phyloP scores from a whole-genome alignment of 1,139 yeast genomes.

The Yamadazyma songkhlaensis region DNA sequence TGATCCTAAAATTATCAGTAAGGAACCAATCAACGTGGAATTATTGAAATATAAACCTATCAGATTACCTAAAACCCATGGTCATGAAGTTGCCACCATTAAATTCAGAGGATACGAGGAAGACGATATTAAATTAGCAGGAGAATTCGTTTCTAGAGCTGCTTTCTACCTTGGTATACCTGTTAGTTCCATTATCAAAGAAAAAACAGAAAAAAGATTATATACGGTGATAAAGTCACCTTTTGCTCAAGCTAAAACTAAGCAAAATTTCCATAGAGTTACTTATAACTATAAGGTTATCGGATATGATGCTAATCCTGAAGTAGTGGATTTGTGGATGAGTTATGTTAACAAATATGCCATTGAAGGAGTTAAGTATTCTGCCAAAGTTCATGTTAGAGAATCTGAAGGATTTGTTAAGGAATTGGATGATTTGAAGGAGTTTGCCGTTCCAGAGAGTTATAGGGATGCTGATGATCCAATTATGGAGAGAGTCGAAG shows the following conservation, averaged over 20 bases:
- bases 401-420: constrained; percentile 50
- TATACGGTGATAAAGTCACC: constrained; percentile 96
- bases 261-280: constrained; percentile 89
- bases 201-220: constrained; percentile 66
- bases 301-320: constrained; percentile 85
- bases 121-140: constrained; percentile 67
- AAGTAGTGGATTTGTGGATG: constrained; percentile 78
- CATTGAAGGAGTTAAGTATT: constrained; percentile 78
- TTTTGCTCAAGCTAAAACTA: constrained; percentile 90
- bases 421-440: constrained; percentile 30
- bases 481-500: constrained; percentile 70
- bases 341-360: constrained; percentile 78
- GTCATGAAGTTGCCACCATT: constrained; percentile 69
- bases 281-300: constrained; percentile 73
- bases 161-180: constrained; percentile 91
- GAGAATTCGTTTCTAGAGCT: constrained; percentile 85
- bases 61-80: constrained; percentile 63
- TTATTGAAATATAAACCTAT: constrained; percentile 82
- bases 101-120: constrained; percentile 72
- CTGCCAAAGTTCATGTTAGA: constrained; percentile 63
- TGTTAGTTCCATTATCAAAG: constrained; percentile 52
- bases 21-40: constrained; percentile 74
- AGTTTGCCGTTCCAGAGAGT: constrained; percentile 34
- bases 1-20: constrained; percentile 39
- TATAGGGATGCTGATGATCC: constrained; percentile 49